Conservation (phyloP, 805 yeast species). For the Candida chauliodis region DNA sequence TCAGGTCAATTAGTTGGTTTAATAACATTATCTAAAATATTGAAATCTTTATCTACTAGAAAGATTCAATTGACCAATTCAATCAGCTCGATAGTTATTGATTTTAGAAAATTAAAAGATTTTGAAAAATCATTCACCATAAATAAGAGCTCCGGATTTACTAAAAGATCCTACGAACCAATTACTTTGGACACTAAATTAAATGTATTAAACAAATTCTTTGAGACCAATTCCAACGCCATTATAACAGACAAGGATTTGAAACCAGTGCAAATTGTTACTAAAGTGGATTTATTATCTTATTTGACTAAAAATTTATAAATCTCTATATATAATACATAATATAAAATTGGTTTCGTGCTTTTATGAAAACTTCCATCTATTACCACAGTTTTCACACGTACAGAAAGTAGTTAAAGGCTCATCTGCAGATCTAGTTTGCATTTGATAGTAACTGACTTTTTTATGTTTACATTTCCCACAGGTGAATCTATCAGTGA, state of each 20-base stretch:
- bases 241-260: constrained; percentile 69
- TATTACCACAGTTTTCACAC: constrained; percentile 94
- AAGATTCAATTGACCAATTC: constrained; percentile 53
- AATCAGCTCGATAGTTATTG: constrained; percentile 59
- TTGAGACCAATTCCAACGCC: constrained; percentile 82
- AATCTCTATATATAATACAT: constrained; percentile 5
- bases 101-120: constrained; percentile 69
- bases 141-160: constrained; percentile 49
- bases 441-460: constrained; percentile 96
- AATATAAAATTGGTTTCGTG: not conserved
- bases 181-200: constrained; percentile 66
- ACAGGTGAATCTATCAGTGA: constrained; percentile 94
- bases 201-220: constrained; percentile 68
- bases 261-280: constrained; percentile 78
- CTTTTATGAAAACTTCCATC: constrained; percentile 91
- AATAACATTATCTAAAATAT: constrained; percentile 68
- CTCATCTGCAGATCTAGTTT: constrained; percentile 98
- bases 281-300: constrained; percentile 79
- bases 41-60: constrained; percentile 63
- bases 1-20: constrained; percentile 68
- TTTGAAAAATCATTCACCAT: constrained; percentile 63
- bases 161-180: constrained; percentile 63
- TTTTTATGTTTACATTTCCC: constrained; percentile 97
- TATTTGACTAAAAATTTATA: constrained; percentile 37
- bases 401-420: constrained; percentile 98